Conservation (phyloP, 352 stramenopile species). For the Pythium scleroteichum region DNA sequence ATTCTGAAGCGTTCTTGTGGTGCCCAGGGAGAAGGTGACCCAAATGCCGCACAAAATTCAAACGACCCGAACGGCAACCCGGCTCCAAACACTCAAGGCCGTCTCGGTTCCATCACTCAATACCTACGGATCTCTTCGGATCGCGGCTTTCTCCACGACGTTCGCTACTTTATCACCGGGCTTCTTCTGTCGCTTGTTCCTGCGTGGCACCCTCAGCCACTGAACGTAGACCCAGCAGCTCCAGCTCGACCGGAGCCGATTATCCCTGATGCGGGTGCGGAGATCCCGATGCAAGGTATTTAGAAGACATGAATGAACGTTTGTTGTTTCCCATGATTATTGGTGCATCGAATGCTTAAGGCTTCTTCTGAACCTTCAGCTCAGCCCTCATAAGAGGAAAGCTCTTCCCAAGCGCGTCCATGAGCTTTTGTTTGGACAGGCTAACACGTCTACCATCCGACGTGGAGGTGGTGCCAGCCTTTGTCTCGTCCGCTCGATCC, state of each 20-base stretch:
- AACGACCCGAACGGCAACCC: conserved; percentile 27
- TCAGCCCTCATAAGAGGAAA: conserved; percentile 29
- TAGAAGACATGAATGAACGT: conserved; percentile 34
- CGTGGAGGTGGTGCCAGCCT: not conserved
- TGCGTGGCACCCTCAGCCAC: conserved; percentile 72
- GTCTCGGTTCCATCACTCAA: conserved; percentile 35
- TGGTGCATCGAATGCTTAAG: conserved; percentile 10
- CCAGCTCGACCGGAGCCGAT: conserved; percentile 36
- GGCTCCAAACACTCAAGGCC: conserved; percentile 16
- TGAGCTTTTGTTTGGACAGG: conserved; percentile 68
- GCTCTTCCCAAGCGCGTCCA: conserved; percentile 57
- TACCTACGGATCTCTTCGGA: conserved; percentile 75
- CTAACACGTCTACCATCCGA: conserved; percentile 33
- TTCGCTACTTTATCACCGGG: conserved; percentile 80
- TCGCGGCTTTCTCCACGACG: conserved; percentile 65
- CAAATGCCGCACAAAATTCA: conserved; percentile 1
- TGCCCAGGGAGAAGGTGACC: conserved; percentile 19
- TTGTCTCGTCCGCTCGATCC: conserved; percentile 7
- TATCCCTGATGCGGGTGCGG: conserved; percentile 40
- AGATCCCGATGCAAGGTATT: conserved; percentile 76
- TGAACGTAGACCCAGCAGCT: conserved; percentile 34
- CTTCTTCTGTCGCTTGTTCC: conserved; percentile 77
- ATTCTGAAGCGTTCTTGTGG: conserved; percentile 49
- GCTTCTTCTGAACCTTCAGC: conserved; percentile 21
- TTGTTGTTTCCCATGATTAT: not conserved